Evolutionary conservation across 208 protist species (phyloP).

Genomic region (Leishmania martiniquensis): DNA sequence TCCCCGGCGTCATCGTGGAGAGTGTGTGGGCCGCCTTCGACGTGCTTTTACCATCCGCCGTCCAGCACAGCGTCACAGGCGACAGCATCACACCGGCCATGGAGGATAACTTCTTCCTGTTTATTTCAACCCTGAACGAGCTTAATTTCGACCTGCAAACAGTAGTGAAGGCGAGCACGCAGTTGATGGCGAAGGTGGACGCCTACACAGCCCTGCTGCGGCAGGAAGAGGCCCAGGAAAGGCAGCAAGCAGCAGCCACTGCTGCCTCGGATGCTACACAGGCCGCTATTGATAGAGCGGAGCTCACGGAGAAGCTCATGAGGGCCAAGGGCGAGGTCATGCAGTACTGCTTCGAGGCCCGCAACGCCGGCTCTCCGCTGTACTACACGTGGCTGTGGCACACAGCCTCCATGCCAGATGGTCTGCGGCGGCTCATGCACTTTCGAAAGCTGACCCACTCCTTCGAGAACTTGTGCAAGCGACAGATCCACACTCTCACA

Average conservation of each 20-base stretch:
- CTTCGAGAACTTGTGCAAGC: constrained; percentile 55
- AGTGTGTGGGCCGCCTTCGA: constrained; percentile 74
- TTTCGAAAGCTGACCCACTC: constrained; percentile 60
- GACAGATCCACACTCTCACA: constrained; percentile 14
- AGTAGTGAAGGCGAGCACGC: constrained; percentile 32
- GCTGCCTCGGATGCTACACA: neutral
- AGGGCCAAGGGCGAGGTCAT: constrained; percentile 49
- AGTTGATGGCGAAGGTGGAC: constrained; percentile 37
- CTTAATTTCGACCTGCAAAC: constrained; percentile 60
- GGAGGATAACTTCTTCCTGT: constrained; percentile 53
- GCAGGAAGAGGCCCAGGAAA: constrained; percentile 18
- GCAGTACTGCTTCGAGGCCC: constrained; percentile 54
- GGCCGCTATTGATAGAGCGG: neutral
- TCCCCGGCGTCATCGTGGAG: constrained; percentile 63
- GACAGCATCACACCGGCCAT: constrained; percentile 28
- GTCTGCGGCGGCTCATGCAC: constrained; percentile 75
- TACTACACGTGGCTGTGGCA: constrained; percentile 80
- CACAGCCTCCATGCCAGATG: constrained; percentile 61
- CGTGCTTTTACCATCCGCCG: constrained; percentile 49
- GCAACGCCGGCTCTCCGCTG: constrained; percentile 60
- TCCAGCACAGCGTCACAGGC: constrained; percentile 36
- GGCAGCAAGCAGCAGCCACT: neutral
- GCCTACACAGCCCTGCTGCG: constrained; percentile 16
- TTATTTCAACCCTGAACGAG: constrained; percentile 54
- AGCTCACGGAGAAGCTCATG: constrained; percentile 33